Base-by-base conservation (phyloP, 106 monocot genomes). In the Platanthera guangdongensis region DNA sequence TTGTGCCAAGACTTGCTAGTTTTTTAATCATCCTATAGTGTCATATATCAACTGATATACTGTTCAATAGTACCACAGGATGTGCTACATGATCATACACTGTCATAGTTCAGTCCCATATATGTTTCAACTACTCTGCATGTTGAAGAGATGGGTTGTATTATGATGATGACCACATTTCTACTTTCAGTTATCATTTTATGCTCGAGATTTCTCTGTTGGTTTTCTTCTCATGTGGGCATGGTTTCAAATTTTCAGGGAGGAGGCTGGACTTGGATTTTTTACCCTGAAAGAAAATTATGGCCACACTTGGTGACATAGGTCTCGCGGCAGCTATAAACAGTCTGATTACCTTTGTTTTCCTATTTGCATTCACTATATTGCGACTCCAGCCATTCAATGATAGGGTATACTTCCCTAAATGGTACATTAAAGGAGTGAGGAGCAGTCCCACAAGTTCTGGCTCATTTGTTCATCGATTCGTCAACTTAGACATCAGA, bases 401-500 rank as follows among this genome's bases (percentile, higher is more conserved):
- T 81, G 97, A 99, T 57, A 84, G 94, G 73, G 94, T 99, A 6
- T 99, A 99, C 78, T 99, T 99, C 75, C 94, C 97, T 60, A 99
- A 99, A 82, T 99, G 97, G 97, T 99, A 99, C 45, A 77, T 99
- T 25, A 87, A 87, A 71, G 97, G 97, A 57, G 80, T 88, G 51
- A 91, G 97, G 75, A 86, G 80, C 70, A 88, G 87, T 39, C 89
- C 94, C 48, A 86, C 81, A 52, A 76, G 57, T 16, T 78, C 84
- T 51, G 89, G 89, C 69, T 50, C 73, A 50, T 77, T 84, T 68
- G 82, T 86, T 73, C 69, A 73, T 4, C 89, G 85, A 77, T 82
- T 94, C 78, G 86, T 99, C 64, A 99, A 99, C 81, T 82, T 99
- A 78, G 89, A 99, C 75, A 80, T 52, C 73, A 89, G 80, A 57